Evolutionary conservation across 805 yeast species (phyloP), one percentile per base, ranked within the genome.

Genomic region (Ogataea pilisensis): DNA sequence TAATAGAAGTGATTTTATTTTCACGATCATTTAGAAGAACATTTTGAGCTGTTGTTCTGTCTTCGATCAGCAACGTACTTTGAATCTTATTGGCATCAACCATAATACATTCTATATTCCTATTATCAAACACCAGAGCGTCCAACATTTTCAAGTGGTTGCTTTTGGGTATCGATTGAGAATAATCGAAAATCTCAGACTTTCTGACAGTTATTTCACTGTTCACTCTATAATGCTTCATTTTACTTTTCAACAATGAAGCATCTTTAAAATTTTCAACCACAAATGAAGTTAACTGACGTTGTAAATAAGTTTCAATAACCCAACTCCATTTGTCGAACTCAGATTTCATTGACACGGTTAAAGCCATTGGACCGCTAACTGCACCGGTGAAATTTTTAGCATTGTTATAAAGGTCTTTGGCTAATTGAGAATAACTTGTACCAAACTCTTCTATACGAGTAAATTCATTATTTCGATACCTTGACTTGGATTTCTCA

Each of bases 291-390:
- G 71, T 77, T 8, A 85, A 58, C 0, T 76, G 60, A 8, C 65
- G 61, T 2, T 70, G 70, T 24, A 88, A 57, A 1, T 69, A 55
- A 0, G 76, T 60, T 51, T 86, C 95, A 6, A 90, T 55, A 4
- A 83, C 60, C 19, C 72, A 73, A 5, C 72, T 63, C 88, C 88
- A 90, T 22, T 65, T 57, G 17, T 69, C 62, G 50, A 62, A 76
- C 8, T 72, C 79, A 1, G 64, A 57, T 52, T 78, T 83, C 12
- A 91, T 65, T 4, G 74, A 67, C 2, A 88, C 67, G 44, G 65
- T 64, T 3, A 69, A 49, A 1, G 96, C 96, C 2, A 91, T 47
- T 0, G 99, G 99, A 0, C 98, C 98, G 14, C 82, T 60, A 0
- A 95, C 95, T 27, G 54, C 54, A 2, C 59, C 51, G 14, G 69